Conservation (phyloP, 1,139 yeast species). For the Debaryomyces sp. region DNA sequence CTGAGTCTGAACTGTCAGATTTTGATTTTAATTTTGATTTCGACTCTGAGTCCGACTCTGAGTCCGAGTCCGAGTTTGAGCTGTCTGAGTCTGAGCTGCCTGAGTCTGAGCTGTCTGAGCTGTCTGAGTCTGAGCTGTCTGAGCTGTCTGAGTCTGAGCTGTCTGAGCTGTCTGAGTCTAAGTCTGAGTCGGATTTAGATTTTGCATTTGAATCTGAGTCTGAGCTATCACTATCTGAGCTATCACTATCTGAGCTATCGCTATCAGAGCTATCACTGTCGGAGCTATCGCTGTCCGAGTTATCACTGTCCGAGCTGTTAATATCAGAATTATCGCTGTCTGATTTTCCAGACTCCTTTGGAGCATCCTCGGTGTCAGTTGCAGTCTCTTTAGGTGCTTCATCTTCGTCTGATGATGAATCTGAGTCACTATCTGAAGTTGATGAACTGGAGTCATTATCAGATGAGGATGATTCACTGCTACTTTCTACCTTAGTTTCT, state of each 20-base stretch:
- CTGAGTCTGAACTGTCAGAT: slow-evolving; percentile 10
- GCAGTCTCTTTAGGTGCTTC: background rate
- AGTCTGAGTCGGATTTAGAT: no score
- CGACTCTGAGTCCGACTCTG: background rate
- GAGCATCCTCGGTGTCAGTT: background rate
- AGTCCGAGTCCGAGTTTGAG: no score
- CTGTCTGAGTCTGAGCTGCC: no score
- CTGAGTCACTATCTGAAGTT: slow-evolving; percentile 12
- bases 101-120: no score
- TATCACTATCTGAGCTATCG: slow-evolving; percentile 12
- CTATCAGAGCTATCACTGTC: slow-evolving; percentile 1
- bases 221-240: background rate
- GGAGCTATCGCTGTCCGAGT: slow-evolving; percentile 6
- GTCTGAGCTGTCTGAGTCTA: no score
- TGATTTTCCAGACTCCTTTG: background rate
- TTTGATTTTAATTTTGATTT: slow-evolving; percentile 5
- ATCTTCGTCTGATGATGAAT: background rate
- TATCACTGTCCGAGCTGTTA: slow-evolving; percentile 11
- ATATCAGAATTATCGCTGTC: slow-evolving; percentile 6
- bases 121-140: no score
- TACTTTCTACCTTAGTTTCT: slow-evolving; percentile 2
- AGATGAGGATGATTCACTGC: background rate
- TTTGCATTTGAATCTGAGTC: no score
- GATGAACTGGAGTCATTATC: slow-evolving; percentile 4
- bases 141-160: no score